Conservation (phyloP, 2,329 filamentous ascomycete species). For the Pyrenophora graminea region DNA sequence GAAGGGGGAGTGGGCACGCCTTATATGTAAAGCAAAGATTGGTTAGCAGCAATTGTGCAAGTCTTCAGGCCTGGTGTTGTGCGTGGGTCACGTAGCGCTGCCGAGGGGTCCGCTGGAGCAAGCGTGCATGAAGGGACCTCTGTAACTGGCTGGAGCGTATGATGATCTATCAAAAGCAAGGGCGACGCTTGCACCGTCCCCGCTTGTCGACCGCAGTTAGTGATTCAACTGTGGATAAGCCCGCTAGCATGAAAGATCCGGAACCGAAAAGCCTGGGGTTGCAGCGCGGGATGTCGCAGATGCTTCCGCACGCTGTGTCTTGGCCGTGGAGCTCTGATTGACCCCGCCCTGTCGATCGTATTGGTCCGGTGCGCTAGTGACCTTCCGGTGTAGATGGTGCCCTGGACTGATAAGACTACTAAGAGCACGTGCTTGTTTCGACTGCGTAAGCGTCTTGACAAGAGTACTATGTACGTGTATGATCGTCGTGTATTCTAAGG, state of each 20-base stretch:
- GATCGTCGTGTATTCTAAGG: constrained; percentile 15
- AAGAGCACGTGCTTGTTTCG: constrained; percentile 24
- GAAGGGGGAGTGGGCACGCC: constrained; percentile 16
- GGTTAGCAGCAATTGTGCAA: constrained; percentile 5
- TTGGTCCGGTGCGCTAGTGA: constrained; percentile 21
- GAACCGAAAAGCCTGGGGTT: constrained; percentile 20
- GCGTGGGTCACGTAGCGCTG: constrained; percentile 19
- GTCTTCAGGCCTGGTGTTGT: constrained; percentile 7
- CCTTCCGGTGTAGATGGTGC: constrained; percentile 23
- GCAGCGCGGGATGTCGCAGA: constrained; percentile 41
- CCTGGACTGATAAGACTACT: constrained; percentile 5
- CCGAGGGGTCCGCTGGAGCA: constrained; percentile 30
- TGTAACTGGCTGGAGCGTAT: constrained; percentile 26
- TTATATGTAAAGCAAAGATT: constrained; percentile 20
- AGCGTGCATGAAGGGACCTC: constrained; percentile 31
- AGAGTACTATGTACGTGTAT: constrained; percentile 9
- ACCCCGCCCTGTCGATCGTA: constrained; percentile 19
- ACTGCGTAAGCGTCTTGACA: constrained; percentile 26
- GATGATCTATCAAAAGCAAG: constrained; percentile 18
- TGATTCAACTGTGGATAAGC: constrained; percentile 2
- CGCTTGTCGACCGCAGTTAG: constrained; percentile 8
- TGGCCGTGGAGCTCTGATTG: constrained; percentile 23
- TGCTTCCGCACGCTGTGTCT: constrained; percentile 24
- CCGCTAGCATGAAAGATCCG: constrained; percentile 15
- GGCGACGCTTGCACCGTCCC: constrained; percentile 9